A percentile compares a stretch with the other conserved stretches of the same genome.
Conservation (phyloP, 2,329 filamentous ascomycete species). For the Fusarium denticulatum region DNA sequence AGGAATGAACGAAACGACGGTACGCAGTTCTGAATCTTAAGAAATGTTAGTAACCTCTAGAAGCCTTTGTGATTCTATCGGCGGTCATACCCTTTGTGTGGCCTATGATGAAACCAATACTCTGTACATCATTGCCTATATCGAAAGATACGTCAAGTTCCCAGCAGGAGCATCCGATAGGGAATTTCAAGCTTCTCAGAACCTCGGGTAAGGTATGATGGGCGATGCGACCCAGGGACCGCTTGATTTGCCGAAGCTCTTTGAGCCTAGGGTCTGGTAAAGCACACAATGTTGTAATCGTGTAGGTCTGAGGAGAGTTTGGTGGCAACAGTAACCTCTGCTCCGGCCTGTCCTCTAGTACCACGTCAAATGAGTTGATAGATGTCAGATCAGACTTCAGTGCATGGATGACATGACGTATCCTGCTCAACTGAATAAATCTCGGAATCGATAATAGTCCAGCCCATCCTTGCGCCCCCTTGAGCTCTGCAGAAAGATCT, state of each 20-base stretch:
- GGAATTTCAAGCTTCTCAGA: not conserved
- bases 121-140: not conserved
- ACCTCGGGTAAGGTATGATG: too few species aligned
- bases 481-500: not conserved
- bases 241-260: not conserved
- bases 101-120: not conserved
- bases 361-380: not conserved
- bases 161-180: not conserved
- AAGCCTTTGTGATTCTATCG: accelerated
- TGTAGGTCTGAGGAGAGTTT: not conserved
- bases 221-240: not conserved
- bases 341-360: not conserved
- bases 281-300: not conserved
- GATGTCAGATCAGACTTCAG: not conserved
- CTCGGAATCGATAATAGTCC: not conserved
- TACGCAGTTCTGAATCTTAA: not conserved
- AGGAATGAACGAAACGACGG: not conserved
- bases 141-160: not conserved
- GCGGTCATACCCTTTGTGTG: not conserved
- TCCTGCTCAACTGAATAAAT: not conserved
- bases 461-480: not conserved
- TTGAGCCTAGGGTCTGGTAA: not conserved
- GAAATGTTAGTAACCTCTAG: not conserved
- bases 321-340: not conserved
- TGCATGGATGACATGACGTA: not conserved